A percentile compares a stretch with the other conserved stretches of the same genome.
phyloP scores from a whole-genome alignment of 208 protist genomes.

The Leishmania guyanensis region DNA sequence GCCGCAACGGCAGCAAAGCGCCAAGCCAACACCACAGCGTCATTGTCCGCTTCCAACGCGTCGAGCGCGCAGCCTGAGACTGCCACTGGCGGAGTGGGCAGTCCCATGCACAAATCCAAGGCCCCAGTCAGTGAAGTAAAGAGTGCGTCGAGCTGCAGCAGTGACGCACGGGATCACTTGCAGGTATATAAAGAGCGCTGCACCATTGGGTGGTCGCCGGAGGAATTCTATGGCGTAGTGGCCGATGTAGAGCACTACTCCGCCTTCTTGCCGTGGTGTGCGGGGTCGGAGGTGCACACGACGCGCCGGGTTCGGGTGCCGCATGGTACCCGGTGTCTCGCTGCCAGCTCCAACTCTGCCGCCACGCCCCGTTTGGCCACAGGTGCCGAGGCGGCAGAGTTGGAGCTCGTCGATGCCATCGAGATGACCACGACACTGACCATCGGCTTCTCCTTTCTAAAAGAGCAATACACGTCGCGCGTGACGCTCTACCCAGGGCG shows the following conservation, averaged over 20 bases:
- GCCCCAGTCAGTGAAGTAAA: not conserved
- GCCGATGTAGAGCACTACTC: constrained; percentile 76
- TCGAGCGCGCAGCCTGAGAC: not conserved
- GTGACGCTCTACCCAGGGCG: constrained; percentile 58
- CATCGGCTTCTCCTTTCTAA: constrained; percentile 78
- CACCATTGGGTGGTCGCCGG: constrained; percentile 73
- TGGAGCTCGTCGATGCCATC: constrained; percentile 32
- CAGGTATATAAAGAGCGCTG: constrained; percentile 80
- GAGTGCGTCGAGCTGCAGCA: not conserved
- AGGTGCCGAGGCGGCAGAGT: constrained; percentile 8
- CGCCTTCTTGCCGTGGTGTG: constrained; percentile 82
- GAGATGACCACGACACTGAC: constrained; percentile 76
- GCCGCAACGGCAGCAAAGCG: constrained; percentile 9
- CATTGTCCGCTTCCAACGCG: not conserved
- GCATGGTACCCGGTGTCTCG: constrained; percentile 10
- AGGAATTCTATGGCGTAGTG: constrained; percentile 73
- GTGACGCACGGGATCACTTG: constrained; percentile 26
- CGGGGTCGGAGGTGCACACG: constrained; percentile 60
- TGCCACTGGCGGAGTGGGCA: not conserved
- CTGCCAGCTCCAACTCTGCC: not conserved
- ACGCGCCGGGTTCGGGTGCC: constrained; percentile 32
- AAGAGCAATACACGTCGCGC: constrained; percentile 75
- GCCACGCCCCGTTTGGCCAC: not conserved
- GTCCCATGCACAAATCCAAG: not conserved
- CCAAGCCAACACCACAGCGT: not conserved